A percentile compares a stretch with the other conserved stretches of the same genome.
These are phyloP conservation scores for Lichina pygmaea DNA, from an alignment of 495 filamentous ascomycete species.

Conservation along the genomic window DNA sequence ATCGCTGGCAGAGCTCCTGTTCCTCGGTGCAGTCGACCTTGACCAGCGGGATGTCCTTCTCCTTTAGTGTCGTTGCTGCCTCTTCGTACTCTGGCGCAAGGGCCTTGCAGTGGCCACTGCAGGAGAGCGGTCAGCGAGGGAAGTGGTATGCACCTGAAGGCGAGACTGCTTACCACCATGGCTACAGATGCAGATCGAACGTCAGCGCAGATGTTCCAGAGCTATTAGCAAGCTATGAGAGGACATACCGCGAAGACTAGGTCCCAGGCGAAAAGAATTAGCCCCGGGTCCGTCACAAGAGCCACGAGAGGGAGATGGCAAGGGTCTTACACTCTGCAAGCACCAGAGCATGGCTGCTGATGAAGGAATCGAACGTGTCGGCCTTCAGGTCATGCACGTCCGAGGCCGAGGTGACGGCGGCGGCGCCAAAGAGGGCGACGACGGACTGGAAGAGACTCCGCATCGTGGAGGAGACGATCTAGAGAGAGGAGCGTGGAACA, in stretches of 20 bases:
- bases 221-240: neutral
- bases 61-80: constrained; percentile 79
- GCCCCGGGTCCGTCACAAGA: neutral
- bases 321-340: constrained; percentile 44
- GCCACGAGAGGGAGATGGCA: too few relatives aligned
- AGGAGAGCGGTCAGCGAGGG: neutral
- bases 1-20: constrained; percentile 65
- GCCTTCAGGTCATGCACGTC: constrained; percentile 66
- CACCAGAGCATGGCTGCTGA: constrained; percentile 60
- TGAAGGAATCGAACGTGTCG: constrained; percentile 64
- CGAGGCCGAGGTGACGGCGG: constrained; percentile 39
- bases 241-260: constrained; percentile 1
- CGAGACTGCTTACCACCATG: neutral
- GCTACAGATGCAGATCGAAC: neutral
- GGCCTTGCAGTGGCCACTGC: constrained; percentile 54
- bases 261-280: neutral
- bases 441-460: constrained; percentile 7
- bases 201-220: neutral
- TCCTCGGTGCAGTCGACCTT: constrained; percentile 97
- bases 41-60: constrained; percentile 73
- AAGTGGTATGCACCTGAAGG: constrained; percentile 1
- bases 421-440: constrained; percentile 17
- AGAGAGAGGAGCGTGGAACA: neutral
- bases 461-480: constrained; percentile 4
- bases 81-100: constrained; percentile 69